Evolutionary conservation across 148 eudicot species (phyloP), one percentile per base, ranked within the genome.

Genomic region (Fagopyrum homotropicum): DNA sequence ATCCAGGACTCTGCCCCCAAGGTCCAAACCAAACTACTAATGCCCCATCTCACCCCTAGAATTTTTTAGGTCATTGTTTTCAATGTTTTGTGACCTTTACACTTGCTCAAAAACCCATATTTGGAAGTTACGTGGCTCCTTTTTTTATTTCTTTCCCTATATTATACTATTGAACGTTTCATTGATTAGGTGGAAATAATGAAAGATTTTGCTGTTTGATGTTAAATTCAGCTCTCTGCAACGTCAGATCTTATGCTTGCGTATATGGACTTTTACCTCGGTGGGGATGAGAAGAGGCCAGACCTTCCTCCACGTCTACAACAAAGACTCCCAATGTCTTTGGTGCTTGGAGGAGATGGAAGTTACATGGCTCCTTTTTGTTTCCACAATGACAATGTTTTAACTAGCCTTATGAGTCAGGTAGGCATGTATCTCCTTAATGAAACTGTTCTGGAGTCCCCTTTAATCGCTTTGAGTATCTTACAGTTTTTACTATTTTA

Each of bases 211-310:
- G 43, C 69, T 70, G 10, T 70, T 70, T 70, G 52, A 70, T n/a
- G 51, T 70, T 51, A 17, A 49, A 19, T 66, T 48, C 73, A 76
- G 99, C 85, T 95, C 56, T 86, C 97, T 79, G 89, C 97, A 74
- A 89, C 91, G 80, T 79, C 94, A 72, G 99, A 95, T 81, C 80
- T 94, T 79, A 92, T 92, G 99, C 91, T 95, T 64, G 99, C 90
- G 40, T 88, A 85, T 80, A 84, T 95, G 82, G 99, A 95, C 82
- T 92, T 95, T 79, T 95, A 90, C 83, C 93, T 95, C 70, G 99
- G 99, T 56, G 99, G 97, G 79, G 99, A 95, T 81, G 99, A 95
- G 80, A 95, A 95, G 73, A 89, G 99, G 83, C 81, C 82, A 75
- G 97, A 88, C 79, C 98, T 94, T 79, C 97, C 97, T 79, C 96